Evolutionary conservation across 441 rosid genomes (phyloP).

Genomic region (Breynia disticha): DNA sequence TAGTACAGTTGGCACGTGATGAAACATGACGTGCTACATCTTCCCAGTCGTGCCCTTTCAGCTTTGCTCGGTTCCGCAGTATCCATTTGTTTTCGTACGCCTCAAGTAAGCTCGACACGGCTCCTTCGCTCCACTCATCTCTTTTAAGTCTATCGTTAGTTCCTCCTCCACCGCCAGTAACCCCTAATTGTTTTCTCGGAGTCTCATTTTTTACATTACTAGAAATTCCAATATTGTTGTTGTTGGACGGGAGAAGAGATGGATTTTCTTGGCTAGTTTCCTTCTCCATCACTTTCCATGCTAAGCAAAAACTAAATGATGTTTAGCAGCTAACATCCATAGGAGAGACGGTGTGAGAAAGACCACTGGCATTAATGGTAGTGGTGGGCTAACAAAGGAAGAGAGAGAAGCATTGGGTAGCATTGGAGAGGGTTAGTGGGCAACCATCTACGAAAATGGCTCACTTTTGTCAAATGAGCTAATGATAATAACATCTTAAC

Average conservation of each 20-base stretch:
- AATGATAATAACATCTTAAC: slow-evolving; percentile 36
- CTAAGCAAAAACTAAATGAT: slow-evolving; percentile 8
- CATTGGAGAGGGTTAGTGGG: slow-evolving; percentile 24
- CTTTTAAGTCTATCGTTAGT: slow-evolving; percentile 61
- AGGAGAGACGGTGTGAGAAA: slow-evolving; percentile 8
- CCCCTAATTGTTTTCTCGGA: slow-evolving; percentile 22
- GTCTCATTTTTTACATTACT: slow-evolving; percentile 26
- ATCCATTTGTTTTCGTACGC: slow-evolving; percentile 89
- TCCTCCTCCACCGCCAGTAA: slow-evolving; percentile 15
- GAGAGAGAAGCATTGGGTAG: not conserved
- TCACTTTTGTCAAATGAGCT: slow-evolving; percentile 34
- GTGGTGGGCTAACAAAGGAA: not conserved
- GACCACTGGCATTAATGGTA: slow-evolving; percentile 17
- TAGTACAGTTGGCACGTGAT: slow-evolving; percentile 43
- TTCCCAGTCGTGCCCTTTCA: slow-evolving; percentile 96
- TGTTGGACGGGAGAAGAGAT: slow-evolving; percentile 24
- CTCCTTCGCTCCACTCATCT: slow-evolving; percentile 98
- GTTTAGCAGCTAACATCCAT: slow-evolving; percentile 26
- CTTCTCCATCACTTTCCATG: slow-evolving; percentile 54
- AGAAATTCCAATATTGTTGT: not conserved
- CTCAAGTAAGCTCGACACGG: slow-evolving; percentile 73
- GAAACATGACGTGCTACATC: slow-evolving; percentile 80
- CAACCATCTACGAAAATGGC: slow-evolving; percentile 22
- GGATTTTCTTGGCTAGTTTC: slow-evolving; percentile 41
- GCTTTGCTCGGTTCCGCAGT: slow-evolving; percentile 81